Percentiles rank a stretch among this genome's conserved stretches.
Evolutionary conservation across 805 yeast species (phyloP).

Genomic region (Nakazawaea wickerhamii): DNA sequence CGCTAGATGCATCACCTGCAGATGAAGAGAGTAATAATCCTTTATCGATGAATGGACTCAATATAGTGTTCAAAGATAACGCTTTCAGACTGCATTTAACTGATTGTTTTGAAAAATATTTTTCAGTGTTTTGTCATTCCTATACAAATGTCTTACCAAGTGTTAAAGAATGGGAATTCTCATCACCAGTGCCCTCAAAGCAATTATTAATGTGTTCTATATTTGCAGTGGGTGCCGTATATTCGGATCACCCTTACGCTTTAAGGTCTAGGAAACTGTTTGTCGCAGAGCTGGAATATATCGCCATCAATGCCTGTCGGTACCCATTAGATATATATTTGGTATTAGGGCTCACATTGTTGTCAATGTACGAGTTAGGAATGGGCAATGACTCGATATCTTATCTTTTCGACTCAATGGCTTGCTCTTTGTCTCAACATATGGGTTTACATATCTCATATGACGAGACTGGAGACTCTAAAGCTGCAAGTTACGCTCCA

Average conservation of each 20-base stretch:
- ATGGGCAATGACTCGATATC: constrained; percentile 26
- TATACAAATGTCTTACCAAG: constrained; percentile 14
- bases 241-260: constrained; percentile 17
- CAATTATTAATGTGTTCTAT: constrained; percentile 22
- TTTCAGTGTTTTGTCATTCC: constrained; percentile 14
- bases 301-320: constrained; percentile 20
- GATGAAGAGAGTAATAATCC: constrained; percentile 8
- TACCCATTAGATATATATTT: constrained; percentile 20
- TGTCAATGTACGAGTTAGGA: constrained; percentile 28
- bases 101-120: constrained; percentile 15
- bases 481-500: constrained; percentile 20
- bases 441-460: constrained; percentile 26
- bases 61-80: constrained; percentile 17
- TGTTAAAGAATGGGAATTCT: constrained; percentile 17
- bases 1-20: constrained; percentile 1
- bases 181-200: constrained; percentile 17
- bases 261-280: constrained; percentile 15
- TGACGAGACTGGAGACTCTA: constrained; percentile 17
- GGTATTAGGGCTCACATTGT: constrained; percentile 21
- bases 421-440: constrained; percentile 29
- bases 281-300: constrained; percentile 22
- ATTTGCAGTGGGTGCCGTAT: constrained; percentile 22
- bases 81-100: constrained; percentile 6
- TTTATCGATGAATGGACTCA: constrained; percentile 14
- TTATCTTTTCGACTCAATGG: constrained; percentile 25